Evolutionary conservation across 331 rosid species (phyloP).

Genomic region (Prunus yedoensis): DNA sequence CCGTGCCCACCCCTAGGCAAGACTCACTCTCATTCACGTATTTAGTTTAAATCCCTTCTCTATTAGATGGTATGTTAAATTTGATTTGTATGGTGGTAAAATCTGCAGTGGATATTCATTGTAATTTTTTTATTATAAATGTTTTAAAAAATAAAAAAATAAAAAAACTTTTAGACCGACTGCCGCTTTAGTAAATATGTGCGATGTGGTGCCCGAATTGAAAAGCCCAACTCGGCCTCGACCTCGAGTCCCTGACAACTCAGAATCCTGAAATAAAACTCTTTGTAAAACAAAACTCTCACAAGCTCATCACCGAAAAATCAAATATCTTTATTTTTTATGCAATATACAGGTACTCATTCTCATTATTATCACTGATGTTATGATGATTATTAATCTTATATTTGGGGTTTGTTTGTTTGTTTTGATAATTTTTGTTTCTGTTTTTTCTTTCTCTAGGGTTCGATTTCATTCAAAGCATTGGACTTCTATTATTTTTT

Average conservation of each 20-base stretch:
- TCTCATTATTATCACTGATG: not conserved
- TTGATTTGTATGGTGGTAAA: too few species aligned
- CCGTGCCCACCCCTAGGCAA: too few species aligned
- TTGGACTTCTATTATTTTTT: not conserved
- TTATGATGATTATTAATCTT: not conserved
- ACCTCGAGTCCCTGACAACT: not conserved
- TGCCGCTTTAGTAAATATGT: conserved; percentile 7
- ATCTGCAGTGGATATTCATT: too few species aligned
- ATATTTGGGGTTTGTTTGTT: not conserved
- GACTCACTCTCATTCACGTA: too few species aligned
- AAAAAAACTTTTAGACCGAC: too few species aligned
- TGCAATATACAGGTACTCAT: not conserved
- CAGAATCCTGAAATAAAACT: conserved; percentile 4
- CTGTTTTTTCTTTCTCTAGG: not conserved
- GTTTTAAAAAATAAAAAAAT: too few species aligned
- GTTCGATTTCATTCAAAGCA: not conserved
- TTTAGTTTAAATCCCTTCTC: too few species aligned
- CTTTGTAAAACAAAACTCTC: too few species aligned
- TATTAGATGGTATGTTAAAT: too few species aligned
- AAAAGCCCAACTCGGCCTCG: not conserved
- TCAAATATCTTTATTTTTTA: not conserved
- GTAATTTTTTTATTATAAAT: too few species aligned
- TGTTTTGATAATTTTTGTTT: conserved; percentile 1
- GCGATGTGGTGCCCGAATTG: not conserved
- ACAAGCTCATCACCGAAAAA: not conserved